A percentile compares a stretch with the other conserved stretches of the same genome.
These are phyloP conservation scores for Pyrenochaeta sp. DNA, from an alignment of 2,329 filamentous ascomycete species.

Conservation along the genomic window DNA sequence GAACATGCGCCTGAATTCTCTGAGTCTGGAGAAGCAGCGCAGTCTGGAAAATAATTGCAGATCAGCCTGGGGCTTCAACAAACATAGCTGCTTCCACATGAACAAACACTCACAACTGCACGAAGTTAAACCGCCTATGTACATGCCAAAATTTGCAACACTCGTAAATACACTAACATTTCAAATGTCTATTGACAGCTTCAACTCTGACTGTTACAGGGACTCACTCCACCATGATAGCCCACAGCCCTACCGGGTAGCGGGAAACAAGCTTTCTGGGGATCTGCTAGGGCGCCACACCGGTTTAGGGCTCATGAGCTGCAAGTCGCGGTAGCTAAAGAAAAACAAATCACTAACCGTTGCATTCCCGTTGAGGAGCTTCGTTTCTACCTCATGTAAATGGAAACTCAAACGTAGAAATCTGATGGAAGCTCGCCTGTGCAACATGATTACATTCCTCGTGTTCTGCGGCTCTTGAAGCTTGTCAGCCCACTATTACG, in stretches of 20 bases:
- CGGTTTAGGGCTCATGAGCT: slow-evolving; percentile 15
- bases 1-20: neutral
- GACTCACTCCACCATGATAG: neutral
- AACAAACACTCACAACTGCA: neutral
- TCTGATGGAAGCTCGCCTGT: neutral
- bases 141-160: neutral
- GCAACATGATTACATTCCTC: slow-evolving; percentile 3
- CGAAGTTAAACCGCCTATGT: neutral
- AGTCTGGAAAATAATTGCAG: neutral
- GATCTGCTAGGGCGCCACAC: slow-evolving; percentile 29
- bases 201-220: neutral
- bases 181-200: neutral
- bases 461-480: slow-evolving; percentile 11
- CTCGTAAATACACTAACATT: neutral
- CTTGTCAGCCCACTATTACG: slow-evolving; percentile 37
- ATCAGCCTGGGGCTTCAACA: neutral
- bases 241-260: slow-evolving; percentile 25
- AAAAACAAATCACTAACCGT: slow-evolving; percentile 21
- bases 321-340: slow-evolving; percentile 16
- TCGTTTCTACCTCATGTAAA: neutral
- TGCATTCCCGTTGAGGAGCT: slow-evolving; percentile 4
- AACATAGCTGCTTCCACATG: neutral
- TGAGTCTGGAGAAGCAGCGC: neutral
- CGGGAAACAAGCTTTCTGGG: slow-evolving; percentile 42
- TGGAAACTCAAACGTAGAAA: neutral